These are phyloP conservation scores for Inonotus obliquus DNA, from an alignment of 1,284 basidiomycete species.

Conservation along the genomic window DNA sequence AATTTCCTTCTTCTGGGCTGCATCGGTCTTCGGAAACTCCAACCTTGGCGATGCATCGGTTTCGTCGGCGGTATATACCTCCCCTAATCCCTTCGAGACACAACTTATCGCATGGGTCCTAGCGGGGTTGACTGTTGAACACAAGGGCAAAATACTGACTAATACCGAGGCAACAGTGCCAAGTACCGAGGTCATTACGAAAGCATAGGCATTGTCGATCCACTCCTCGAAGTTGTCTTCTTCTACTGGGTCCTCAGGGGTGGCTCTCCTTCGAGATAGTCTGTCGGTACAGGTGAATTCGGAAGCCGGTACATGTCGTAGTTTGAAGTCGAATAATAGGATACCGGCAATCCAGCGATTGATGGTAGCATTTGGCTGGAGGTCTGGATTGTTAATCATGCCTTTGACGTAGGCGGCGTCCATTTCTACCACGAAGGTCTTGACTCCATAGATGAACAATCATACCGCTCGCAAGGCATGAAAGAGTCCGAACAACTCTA, in stretches of 20 bases:
- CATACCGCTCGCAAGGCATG: not conserved
- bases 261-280: not conserved
- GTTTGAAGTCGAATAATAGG: conserved; percentile 20
- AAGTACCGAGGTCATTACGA: not conserved
- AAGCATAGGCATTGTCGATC: not conserved
- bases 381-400: conserved; percentile 22
- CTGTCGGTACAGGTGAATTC: not conserved
- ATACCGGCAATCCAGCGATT: conserved; percentile 24
- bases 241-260: not conserved
- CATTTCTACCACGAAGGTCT: conserved; percentile 19
- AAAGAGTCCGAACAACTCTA: no score
- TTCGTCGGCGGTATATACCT: no score
- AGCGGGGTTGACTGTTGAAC: no score
- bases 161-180: no score
- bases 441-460: not conserved
- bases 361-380: conserved; percentile 20
- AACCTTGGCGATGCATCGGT: no score
- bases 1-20: not conserved
- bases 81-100: no score
- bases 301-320: conserved; percentile 21
- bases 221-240: conserved; percentile 1
- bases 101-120: no score
- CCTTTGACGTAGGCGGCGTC: conserved; percentile 24
- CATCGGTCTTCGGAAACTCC: no score
- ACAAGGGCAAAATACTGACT: no score